phyloP scores from a whole-genome alignment of 1,139 yeast species.

The Scheffersomyces segobiensis region DNA sequence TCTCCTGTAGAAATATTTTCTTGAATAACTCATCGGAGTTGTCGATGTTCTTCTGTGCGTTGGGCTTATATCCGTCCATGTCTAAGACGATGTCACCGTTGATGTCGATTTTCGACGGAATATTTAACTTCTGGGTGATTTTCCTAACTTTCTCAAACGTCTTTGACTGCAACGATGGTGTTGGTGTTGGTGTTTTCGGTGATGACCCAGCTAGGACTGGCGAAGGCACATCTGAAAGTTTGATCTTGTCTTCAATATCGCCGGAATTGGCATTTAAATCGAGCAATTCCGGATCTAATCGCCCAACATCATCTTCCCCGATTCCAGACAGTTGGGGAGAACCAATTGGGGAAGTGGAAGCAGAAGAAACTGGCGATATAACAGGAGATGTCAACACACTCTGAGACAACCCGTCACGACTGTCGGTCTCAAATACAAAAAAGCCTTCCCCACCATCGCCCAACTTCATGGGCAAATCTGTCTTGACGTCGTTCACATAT shows the following conservation, averaged over 20 bases:
- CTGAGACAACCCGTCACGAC: slow-evolving; percentile 59
- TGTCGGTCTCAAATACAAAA: slow-evolving; percentile 86
- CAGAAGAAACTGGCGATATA: slow-evolving; percentile 74
- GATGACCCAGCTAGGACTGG: slow-evolving; percentile 14
- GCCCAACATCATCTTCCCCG: slow-evolving; percentile 9
- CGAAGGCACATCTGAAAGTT: slow-evolving; percentile 19
- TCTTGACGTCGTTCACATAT: slow-evolving; percentile 76
- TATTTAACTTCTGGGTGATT: slow-evolving; percentile 72
- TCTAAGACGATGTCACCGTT: slow-evolving; percentile 91
- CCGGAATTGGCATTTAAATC: slow-evolving; percentile 26
- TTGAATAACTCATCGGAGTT: slow-evolving; percentile 71
- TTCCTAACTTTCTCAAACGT: slow-evolving; percentile 68
- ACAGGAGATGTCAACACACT: slow-evolving; percentile 91
- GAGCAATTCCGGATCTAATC: slow-evolving; percentile 29
- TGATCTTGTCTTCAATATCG: slow-evolving; percentile 31
- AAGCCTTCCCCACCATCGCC: slow-evolving; percentile 99
- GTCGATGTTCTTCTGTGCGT: slow-evolving; percentile 65
- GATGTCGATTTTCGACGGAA: slow-evolving; percentile 84
- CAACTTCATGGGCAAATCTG: slow-evolving; percentile 89
- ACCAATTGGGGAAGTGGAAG: slow-evolving; percentile 51
- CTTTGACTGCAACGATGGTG: slow-evolving; percentile 31
- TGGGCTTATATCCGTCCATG: slow-evolving; percentile 95
- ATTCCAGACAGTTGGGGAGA: slow-evolving; percentile 23
- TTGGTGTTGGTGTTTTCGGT: slow-evolving; percentile 17
- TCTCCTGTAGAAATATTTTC: slow-evolving; percentile 64